These are phyloP conservation scores for Marasmius oreades DNA, from an alignment of 1,284 basidiomycete genomes.

Conservation along the genomic window DNA sequence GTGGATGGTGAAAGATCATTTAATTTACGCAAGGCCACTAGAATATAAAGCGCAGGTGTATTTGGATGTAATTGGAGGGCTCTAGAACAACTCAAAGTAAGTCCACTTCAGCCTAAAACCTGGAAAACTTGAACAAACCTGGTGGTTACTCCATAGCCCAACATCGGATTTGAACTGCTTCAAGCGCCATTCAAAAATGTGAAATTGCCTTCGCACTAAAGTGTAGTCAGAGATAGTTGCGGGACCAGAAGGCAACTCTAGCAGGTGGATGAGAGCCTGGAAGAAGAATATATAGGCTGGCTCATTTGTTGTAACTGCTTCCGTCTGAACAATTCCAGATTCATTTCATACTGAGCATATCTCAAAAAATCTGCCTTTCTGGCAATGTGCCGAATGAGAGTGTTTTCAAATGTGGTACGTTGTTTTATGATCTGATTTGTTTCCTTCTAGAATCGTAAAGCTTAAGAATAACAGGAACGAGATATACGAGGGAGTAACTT, in stretches of 20 bases:
- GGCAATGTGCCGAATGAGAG: conserved; percentile 78
- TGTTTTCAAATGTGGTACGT: conserved; percentile 81
- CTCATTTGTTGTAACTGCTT: conserved; percentile 74
- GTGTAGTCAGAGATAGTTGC: conserved; percentile 80
- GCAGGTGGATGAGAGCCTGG: neutral
- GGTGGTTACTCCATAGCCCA: conserved; percentile 80
- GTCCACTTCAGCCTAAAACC: neutral
- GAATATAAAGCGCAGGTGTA: conserved; percentile 77
- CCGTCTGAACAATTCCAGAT: conserved; percentile 75
- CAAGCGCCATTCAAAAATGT: conserved; percentile 89
- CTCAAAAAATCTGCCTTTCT: conserved; percentile 88
- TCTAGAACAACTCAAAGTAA: conserved; percentile 32
- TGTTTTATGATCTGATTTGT: conserved; percentile 84
- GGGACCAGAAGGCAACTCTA: conserved; percentile 50
- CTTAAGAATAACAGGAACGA: neutral
- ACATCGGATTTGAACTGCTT: conserved; percentile 88
- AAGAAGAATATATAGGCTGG: conserved; percentile 1
- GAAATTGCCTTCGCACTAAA: conserved; percentile 77
- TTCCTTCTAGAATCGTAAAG: conserved; percentile 53
- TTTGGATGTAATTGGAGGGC: conserved; percentile 87
- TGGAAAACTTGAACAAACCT: conserved; percentile 41
- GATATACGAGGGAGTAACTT: neutral
- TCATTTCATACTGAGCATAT: conserved; percentile 92
- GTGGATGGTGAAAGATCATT: conserved; percentile 75
- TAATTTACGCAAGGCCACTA: conserved; percentile 85